phyloP scores from a whole-genome alignment of 2,329 filamentous ascomycete species.

The Aspergillus unguis region DNA sequence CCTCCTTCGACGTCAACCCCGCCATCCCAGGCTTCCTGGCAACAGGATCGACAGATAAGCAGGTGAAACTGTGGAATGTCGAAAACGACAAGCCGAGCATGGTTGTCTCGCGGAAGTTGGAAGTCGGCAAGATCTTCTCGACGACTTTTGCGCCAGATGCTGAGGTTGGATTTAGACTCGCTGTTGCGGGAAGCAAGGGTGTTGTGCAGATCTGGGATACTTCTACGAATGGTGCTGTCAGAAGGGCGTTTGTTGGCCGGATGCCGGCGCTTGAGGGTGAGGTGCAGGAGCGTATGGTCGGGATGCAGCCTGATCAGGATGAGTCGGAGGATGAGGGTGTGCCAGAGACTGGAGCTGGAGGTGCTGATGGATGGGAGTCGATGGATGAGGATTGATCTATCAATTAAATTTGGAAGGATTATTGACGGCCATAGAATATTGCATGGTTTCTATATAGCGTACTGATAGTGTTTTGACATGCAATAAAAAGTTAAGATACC shows the following conservation, averaged over 20 bases:
- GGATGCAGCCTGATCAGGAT: constrained; percentile 63
- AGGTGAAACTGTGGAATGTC: constrained; percentile 96
- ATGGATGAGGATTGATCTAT: constrained; percentile 50
- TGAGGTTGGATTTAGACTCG: constrained; percentile 86
- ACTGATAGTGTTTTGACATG: neutral
- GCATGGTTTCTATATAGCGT: neutral
- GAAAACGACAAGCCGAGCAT: constrained; percentile 75
- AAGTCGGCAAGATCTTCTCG: constrained; percentile 92
- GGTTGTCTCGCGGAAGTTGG: constrained; percentile 86
- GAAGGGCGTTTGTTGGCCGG: constrained; percentile 74
- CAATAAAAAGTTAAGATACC: constrained; percentile 24
- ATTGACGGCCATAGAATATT: constrained; percentile 1
- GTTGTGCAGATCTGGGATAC: constrained; percentile 95
- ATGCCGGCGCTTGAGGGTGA: constrained; percentile 61
- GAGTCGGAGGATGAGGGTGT: constrained; percentile 64
- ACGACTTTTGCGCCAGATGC: constrained; percentile 84
- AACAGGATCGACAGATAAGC: constrained; percentile 90
- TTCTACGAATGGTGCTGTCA: constrained; percentile 82
- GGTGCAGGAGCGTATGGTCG: constrained; percentile 72
- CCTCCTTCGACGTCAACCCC: constrained; percentile 87
- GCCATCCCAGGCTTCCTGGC: constrained; percentile 88
- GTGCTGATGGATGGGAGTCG: constrained; percentile 52
- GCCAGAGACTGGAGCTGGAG: constrained; percentile 50
- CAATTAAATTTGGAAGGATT: neutral
- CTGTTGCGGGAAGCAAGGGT: constrained; percentile 92